Evolutionary conservation across 495 filamentous ascomycete genomes (phyloP), one percentile per base, ranked within the genome.

Genomic region (Platismatia glauca): DNA sequence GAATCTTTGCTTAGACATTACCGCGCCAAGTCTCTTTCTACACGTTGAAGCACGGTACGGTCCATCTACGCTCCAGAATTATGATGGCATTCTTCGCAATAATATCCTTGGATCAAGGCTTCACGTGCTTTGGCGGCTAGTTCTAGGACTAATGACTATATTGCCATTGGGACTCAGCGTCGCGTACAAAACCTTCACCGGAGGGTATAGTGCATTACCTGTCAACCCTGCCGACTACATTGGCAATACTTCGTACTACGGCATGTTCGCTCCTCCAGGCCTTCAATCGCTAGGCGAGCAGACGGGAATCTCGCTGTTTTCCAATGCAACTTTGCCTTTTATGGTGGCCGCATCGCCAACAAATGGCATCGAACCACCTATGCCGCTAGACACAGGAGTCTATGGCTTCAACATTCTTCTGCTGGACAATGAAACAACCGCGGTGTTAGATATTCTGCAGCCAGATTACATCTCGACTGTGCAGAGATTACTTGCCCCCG

Each of bases 331-430:
- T 13, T 41, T 65, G 37, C 58, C 63, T 11, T 67, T 66, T 22
- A 29, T 31, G 8, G 43, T 58, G 22, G 62, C 63, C 16, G 27
- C 64, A 0, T 39, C 59, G 9, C 2, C 24, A 12, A 24, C 13
- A 15, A 53, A 44, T 33, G 58, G n/a, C 7, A 22, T 34, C 33
- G 63, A 65, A 15, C 62, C 63, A n/a, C 48, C 58, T 34, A n/a
- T 65, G 5, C 57, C 63, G 15, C 37, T 18, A 11, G n/a, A n/a
- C 18, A 1, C 43, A 16, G 35, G 58, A 39, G 58, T 53, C 18
- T 61, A 60, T 50, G 63, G 66, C 41, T 67, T 67, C 53, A 67
- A 67, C 27, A 38, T 61, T 12, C 41, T 67, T 7, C 24, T 65
- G 3, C 41, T 67, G 9, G 39, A 56, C 33, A 56, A 59, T 24